phyloP scores from a whole-genome alignment of 1,284 basidiomycete species.

The Anthracocystis setariae region DNA sequence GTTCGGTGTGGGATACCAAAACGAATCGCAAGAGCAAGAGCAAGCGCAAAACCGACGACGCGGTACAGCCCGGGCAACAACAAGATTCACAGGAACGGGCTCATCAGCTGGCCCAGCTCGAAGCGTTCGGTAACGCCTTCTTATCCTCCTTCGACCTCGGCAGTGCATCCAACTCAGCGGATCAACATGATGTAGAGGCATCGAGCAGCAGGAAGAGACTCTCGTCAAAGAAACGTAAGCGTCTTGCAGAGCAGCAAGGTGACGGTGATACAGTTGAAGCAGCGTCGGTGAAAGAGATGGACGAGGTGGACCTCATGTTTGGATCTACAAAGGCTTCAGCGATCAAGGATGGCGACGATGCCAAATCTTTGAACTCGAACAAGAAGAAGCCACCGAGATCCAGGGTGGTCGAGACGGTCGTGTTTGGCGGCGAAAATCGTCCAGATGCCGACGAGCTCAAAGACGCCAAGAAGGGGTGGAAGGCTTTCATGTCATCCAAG shows the following conservation, averaged over 20 bases:
- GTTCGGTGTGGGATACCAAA: background rate
- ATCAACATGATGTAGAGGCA: background rate
- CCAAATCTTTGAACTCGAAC: conserved; percentile 3
- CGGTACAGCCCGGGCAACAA: background rate
- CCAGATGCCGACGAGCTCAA: conserved; percentile 29
- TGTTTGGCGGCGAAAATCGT: conserved; percentile 32
- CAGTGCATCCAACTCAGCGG: background rate
- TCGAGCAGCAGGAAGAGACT: conserved; percentile 14
- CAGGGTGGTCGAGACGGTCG: conserved; percentile 34
- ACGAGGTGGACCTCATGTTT: conserved; percentile 39
- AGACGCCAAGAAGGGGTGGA: conserved; percentile 44
- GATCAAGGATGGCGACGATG: background rate
- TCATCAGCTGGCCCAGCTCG: conserved; percentile 35
- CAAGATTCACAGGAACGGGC: conserved; percentile 9
- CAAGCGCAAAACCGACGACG: conserved; percentile 13
- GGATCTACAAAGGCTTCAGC: conserved; percentile 12
- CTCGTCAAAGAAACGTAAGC: conserved; percentile 37
- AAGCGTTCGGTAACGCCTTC: conserved; percentile 43
- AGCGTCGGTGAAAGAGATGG: conserved; percentile 10
- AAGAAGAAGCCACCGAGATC: conserved; percentile 27
- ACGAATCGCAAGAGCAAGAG: conserved; percentile 1
- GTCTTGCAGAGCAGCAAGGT: conserved; percentile 18
- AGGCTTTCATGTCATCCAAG: conserved; percentile 55
- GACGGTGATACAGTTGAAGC: background rate
- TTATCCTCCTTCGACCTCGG: conserved; percentile 38